Percentiles rank a stretch among this genome's conserved stretches.
phyloP scores from a whole-genome alignment of 192 early-diverging fungal genomes.

The Podochytrium sp. region DNA sequence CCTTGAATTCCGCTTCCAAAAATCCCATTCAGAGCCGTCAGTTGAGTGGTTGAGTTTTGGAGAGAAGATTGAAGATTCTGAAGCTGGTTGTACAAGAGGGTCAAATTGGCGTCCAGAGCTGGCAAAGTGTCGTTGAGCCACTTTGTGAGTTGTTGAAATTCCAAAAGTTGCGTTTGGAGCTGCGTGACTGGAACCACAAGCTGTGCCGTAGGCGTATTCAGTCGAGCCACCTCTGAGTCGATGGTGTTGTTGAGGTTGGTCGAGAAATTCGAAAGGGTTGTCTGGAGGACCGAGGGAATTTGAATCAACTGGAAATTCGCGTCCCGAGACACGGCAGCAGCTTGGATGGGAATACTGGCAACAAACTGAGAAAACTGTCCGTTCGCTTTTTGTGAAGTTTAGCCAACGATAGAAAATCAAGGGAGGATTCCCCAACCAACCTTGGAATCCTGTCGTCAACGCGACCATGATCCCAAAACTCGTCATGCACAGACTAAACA shows the following conservation, averaged over 20 bases:
- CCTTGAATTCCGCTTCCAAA: background rate
- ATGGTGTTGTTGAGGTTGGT: background rate
- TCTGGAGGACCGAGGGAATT: background rate
- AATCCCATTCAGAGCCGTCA: background rate
- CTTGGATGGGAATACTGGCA: background rate
- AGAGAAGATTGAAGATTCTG: background rate
- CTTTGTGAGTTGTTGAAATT: background rate
- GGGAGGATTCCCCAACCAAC: background rate
- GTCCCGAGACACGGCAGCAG: background rate
- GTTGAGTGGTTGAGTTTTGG: background rate
- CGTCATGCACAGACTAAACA: background rate
- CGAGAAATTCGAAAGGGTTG: background rate
- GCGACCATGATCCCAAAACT: background rate
- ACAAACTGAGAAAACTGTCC: background rate
- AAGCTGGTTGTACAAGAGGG: background rate
- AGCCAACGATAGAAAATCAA: too few relatives aligned
- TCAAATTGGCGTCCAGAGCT: background rate
- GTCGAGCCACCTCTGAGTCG: background rate
- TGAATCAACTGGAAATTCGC: background rate
- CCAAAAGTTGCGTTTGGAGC: background rate
- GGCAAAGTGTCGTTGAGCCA: background rate
- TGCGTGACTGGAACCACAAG: background rate
- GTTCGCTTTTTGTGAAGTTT: too few relatives aligned
- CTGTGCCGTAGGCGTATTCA: background rate
- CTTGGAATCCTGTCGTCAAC: background rate